Evolutionary conservation across 1,284 basidiomycete genomes (phyloP), one percentile per base, ranked within the genome.

Genomic region (Fistulinella cinereoalba): DNA sequence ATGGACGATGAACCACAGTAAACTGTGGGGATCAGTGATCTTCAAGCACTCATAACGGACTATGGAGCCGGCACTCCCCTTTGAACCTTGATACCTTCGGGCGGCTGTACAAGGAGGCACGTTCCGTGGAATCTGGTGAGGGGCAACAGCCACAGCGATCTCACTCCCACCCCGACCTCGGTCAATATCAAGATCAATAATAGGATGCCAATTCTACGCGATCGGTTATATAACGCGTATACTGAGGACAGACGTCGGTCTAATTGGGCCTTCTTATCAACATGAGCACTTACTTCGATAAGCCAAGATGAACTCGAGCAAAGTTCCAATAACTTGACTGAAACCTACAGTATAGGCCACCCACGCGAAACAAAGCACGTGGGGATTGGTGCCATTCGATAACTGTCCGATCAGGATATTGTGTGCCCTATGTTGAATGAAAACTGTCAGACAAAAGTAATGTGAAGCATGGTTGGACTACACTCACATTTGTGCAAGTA

Each of bases 161-260:
- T 49, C 13, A 28, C 21, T n/a, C 32, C 16, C 16, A 40, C 47
- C 3, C n/a, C 44, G 18, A 39, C 3, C 33, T 63, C 58, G 12
- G 15, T 7, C 19, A 43, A 6, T n/a, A 61, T 56, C 25, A 61
- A 31, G 23, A 40, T 15, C 3, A 8, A 25, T 6, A 59, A 15
- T 2, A 59, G 6, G 15, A 49, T 22, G 13, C 19, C 49, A 6
- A 61, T 22, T 12, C 5, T 53, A 12, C 23, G 56, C 15, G 60
- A 58, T 37, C 41, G 44, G 12, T 62, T 57, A 15, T 58, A 58
- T 8, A 62, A 32, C 23, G 52, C 57, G 29, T 49, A 49, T 21
- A 57, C 56, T 58, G 39, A n/a, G n/a, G n/a, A n/a, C n/a, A n/a
- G n/a, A n/a, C n/a, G n/a, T n/a, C n/a, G n/a, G n/a, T n/a, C n/a